Evolutionary conservation across 768 basidiomycete species (phyloP).

Genomic region (Rhodotorula toruloides): DNA sequence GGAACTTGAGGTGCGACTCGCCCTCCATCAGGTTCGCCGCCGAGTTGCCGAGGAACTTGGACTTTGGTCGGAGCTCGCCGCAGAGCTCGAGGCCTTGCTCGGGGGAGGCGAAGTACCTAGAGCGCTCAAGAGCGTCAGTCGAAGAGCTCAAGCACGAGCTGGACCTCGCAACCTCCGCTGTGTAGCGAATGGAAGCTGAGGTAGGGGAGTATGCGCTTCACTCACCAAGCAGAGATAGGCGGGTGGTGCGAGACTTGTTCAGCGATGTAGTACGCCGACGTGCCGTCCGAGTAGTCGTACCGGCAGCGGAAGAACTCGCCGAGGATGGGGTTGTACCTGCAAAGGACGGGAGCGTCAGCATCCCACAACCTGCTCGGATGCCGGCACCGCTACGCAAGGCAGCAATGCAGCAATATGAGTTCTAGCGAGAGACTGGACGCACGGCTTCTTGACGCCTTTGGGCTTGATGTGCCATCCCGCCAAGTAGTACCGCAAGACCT

Average conservation of each 20-base stretch:
- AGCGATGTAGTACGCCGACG: constrained; percentile 91
- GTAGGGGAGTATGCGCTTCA: no score
- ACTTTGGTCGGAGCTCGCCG: constrained; percentile 92
- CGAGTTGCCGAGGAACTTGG: constrained; percentile 91
- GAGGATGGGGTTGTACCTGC: constrained; percentile 89
- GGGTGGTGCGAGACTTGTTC: constrained; percentile 98
- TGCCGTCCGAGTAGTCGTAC: constrained; percentile 84
- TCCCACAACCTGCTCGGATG: no score
- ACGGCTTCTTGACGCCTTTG: constrained; percentile 98
- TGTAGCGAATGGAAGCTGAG: not conserved
- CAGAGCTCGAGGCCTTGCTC: constrained; percentile 78
- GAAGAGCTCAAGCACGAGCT: no score
- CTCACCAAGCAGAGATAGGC: constrained; percentile 54
- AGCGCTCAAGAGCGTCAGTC: no score
- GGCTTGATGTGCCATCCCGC: constrained; percentile 99
- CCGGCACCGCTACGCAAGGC: no score
- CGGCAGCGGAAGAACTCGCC: constrained; percentile 97
- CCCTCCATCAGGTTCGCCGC: constrained; percentile 85
- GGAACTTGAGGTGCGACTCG: constrained; percentile 61
- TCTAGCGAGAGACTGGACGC: constrained; percentile 46
- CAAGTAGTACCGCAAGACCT: constrained; percentile 87
- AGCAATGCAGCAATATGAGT: not conserved
- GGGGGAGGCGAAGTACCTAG: constrained; percentile 73
- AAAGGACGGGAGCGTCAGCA: no score
- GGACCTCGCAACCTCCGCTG: no score